These are phyloP conservation scores for Phaffomyces opuntiae DNA, from an alignment of 805 yeast genomes.

Conservation along the genomic window DNA sequence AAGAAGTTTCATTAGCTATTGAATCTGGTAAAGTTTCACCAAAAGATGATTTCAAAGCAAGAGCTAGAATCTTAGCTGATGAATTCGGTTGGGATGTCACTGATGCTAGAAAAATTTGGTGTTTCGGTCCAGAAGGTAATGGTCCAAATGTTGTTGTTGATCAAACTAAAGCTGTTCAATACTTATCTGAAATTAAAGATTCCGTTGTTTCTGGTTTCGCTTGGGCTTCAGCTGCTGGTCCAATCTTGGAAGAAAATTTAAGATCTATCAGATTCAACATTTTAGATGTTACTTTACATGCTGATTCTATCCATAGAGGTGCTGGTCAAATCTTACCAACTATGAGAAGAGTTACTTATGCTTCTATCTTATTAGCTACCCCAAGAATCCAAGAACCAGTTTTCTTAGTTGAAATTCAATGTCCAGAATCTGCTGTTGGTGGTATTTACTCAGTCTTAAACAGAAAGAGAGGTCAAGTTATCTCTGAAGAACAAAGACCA, in stretches of 20 bases:
- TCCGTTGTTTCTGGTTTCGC: slow-evolving; percentile 99
- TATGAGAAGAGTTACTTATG: slow-evolving; percentile 99
- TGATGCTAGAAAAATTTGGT: slow-evolving; percentile 99
- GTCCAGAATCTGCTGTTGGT: slow-evolving; percentile 99
- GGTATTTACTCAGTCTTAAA: slow-evolving; percentile 99
- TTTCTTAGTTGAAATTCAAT: slow-evolving; percentile 98
- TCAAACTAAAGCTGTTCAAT: slow-evolving; percentile 99
- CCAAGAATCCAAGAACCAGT: slow-evolving; percentile 99
- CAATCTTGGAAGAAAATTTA: slow-evolving; percentile 92
- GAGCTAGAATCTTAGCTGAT: slow-evolving; percentile 98
- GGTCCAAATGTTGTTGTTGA: slow-evolving; percentile 99
- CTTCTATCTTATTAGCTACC: slow-evolving; percentile 95
- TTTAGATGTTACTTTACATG: slow-evolving; percentile 97
- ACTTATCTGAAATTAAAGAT: slow-evolving; percentile 98
- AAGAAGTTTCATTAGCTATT: slow-evolving; percentile 87
- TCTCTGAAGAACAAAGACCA: slow-evolving; percentile 99
- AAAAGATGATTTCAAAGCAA: slow-evolving; percentile 96
- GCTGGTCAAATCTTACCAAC: slow-evolving; percentile 99
- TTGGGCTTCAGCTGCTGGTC: slow-evolving; percentile 99
- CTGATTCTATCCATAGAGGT: slow-evolving; percentile 99
- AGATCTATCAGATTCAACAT: slow-evolving; percentile 97
- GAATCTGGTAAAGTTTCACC: slow-evolving; percentile 89
- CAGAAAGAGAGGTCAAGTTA: slow-evolving; percentile 99
- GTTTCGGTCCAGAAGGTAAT: slow-evolving; percentile 99
- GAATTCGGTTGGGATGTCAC: slow-evolving; percentile 99